Conservation (phyloP, 352 stramenopile species). For the Thraustochytrium striatum region DNA sequence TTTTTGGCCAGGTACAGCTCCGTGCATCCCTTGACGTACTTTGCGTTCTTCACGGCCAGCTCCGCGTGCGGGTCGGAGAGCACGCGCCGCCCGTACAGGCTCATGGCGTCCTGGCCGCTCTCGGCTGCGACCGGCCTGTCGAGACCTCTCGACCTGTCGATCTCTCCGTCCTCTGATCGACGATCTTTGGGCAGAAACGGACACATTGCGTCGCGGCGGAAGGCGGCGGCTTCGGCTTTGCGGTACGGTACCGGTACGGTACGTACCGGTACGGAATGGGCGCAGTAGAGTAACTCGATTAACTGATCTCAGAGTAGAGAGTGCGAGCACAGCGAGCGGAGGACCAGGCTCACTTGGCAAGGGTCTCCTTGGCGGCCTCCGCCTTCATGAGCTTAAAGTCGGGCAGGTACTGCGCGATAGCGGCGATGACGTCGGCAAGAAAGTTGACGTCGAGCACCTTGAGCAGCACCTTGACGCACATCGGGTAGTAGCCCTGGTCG, state of each 20-base stretch:
- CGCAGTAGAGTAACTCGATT: too few relatives aligned
- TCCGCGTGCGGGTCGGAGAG: slow-evolving; percentile 67
- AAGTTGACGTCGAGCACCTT: slow-evolving; percentile 53
- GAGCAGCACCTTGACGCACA: slow-evolving; percentile 47
- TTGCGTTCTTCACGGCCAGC: slow-evolving; percentile 76
- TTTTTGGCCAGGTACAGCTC: slow-evolving; percentile 74
- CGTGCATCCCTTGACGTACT: slow-evolving; percentile 79
- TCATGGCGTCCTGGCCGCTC: too few relatives aligned
- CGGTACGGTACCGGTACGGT: too few relatives aligned
- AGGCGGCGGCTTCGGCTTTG: too few relatives aligned
- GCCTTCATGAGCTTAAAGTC: slow-evolving; percentile 52
- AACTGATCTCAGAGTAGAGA: too few relatives aligned
- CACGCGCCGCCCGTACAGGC: too few relatives aligned
- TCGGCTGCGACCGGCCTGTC: too few relatives aligned
- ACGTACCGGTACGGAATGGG: too few relatives aligned
- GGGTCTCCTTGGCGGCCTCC: not conserved
- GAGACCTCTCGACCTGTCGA: too few relatives aligned
- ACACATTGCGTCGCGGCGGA: too few relatives aligned
- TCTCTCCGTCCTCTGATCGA: too few relatives aligned
- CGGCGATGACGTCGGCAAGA: slow-evolving; percentile 46
- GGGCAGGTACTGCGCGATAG: slow-evolving; percentile 43
- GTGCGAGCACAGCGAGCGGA: not conserved
- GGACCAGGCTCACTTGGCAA: not conserved
- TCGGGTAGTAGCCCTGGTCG: slow-evolving; percentile 54
- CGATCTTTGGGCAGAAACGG: too few relatives aligned